phyloP scores from a whole-genome alignment of 2,329 filamentous ascomycete species.

The Passalora sequoiae region DNA sequence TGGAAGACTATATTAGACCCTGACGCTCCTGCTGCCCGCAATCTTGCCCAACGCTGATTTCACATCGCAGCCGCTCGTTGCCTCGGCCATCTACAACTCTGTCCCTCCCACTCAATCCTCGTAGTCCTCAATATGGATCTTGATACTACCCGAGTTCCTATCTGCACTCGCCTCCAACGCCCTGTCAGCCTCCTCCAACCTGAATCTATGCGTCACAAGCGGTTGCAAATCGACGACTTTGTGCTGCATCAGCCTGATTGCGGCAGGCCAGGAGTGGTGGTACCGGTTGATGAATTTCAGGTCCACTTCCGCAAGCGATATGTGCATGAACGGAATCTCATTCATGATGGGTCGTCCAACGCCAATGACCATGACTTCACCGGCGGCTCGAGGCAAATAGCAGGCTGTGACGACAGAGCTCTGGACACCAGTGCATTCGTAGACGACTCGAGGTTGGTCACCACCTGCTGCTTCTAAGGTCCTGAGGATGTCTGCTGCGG shows the following conservation, averaged over 20 bases:
- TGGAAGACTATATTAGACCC: no score
- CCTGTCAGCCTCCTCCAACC: slow-evolving; percentile 57
- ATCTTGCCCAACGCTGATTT: no score
- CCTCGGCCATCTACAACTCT: no score
- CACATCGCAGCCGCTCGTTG: no score
- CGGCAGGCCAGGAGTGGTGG: slow-evolving; percentile 63
- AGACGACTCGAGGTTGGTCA: slow-evolving; percentile 28
- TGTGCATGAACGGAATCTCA: slow-evolving; percentile 36
- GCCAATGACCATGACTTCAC: slow-evolving; percentile 35
- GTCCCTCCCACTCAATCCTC: no score
- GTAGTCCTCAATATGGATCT: slow-evolving; percentile 54
- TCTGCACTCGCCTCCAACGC: slow-evolving; percentile 53
- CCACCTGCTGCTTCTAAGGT: slow-evolving; percentile 21
- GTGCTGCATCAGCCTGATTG: slow-evolving; percentile 56
- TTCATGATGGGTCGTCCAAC: slow-evolving; percentile 34
- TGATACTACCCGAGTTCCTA: slow-evolving; percentile 51
- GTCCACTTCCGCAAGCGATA: slow-evolving; percentile 38
- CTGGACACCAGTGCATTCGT: slow-evolving; percentile 35
- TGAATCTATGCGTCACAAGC: slow-evolving; percentile 59
- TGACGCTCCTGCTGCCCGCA: no score
- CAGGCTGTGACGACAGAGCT: slow-evolving; percentile 31
- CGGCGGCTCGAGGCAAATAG: slow-evolving; percentile 24
- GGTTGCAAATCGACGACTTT: slow-evolving; percentile 58
- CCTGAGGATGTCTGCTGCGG: slow-evolving; percentile 24
- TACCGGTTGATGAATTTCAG: slow-evolving; percentile 68